Conservation (phyloP, 257 asterid genomes). For the Anisodus acutangulus region DNA sequence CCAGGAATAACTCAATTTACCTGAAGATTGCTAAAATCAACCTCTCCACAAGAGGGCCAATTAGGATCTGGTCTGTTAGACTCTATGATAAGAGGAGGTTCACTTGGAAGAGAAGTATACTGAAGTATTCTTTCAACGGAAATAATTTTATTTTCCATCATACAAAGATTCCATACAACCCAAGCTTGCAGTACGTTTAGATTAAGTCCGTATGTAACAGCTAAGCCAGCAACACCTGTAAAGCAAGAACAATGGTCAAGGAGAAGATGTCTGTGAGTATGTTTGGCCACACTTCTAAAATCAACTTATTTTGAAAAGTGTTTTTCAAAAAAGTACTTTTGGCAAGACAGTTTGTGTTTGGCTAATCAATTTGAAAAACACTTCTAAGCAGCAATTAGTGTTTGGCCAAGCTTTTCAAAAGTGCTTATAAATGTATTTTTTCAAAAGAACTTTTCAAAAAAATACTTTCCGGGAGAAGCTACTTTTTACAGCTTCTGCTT, state of each 20-base stretch:
- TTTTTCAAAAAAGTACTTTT: too few relatives aligned
- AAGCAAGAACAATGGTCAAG: constrained; percentile 1
- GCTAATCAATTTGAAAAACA: too few relatives aligned
- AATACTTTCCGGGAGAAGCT: too few relatives aligned
- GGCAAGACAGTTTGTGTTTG: too few relatives aligned
- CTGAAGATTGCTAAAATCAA: constrained; percentile 75
- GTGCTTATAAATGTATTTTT: too few relatives aligned
- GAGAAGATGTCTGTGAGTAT: background rate
- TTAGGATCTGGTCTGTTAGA: constrained; percentile 57
- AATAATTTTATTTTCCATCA: constrained; percentile 77
- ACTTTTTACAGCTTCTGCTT: too few relatives aligned
- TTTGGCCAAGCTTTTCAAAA: too few relatives aligned
- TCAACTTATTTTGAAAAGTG: too few relatives aligned
- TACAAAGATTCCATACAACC: constrained; percentile 76
- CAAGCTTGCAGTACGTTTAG: constrained; percentile 68
- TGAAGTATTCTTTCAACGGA: constrained; percentile 93
- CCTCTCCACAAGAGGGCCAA: constrained; percentile 83
- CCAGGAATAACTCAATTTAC: constrained; percentile 37
- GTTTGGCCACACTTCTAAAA: too few relatives aligned
- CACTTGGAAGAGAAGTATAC: constrained; percentile 64
- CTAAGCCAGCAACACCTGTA: constrained; percentile 76
- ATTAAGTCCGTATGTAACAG: constrained; percentile 85
- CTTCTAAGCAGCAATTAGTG: too few relatives aligned
- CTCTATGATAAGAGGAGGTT: constrained; percentile 79
- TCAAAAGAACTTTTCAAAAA: too few relatives aligned